Evolutionary conservation across 305 asterid genomes (phyloP), one percentile per base, ranked within the genome.

Genomic region (Plantago coronopus): DNA sequence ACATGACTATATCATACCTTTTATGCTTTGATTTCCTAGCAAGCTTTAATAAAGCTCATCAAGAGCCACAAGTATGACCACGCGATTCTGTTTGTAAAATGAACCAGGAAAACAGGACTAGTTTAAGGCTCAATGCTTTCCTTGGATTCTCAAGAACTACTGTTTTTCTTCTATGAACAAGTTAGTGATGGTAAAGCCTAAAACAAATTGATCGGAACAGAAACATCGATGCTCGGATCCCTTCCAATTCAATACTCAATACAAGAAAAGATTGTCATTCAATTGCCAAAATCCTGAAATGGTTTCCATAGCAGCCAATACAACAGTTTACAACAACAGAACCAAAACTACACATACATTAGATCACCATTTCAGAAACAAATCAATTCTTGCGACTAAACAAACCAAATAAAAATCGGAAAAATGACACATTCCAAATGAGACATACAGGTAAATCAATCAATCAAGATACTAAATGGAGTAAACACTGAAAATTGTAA

Each of bases 381-480:
- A 44, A 22, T 17, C 34, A 67, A 51, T 29, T 43, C 25, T 23
- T 14, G n/a, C 22, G 46, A 59, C 37, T 54, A 54, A 66, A 51
- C 19, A 48, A 34, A 67, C 20, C 48, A 44, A 40, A 17, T 3
- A n/a, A 25, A 17, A 11, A 31, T 12, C n/a, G 20, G 14, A 34
- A 31, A 34, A 34, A 34, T 34, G 12, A 34, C 42, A 10, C 42
- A 7, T 34, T 34, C 42, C 42, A 34, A 34, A 8, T 8, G 42
- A 34, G 37, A 34, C 73, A 63, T 68, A 70, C 67, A 72, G 23
- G 63, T 49, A 20, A 56, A 54, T 51, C n/a, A n/a, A n/a, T 46
- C 62, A n/a, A 48, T 34, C 40, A 53, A 13, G 56, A 49, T 7
- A 22, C 51, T 25, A 7, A 46, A 37, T 7, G 19, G 19, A 13